Evolutionary conservation across 129 eudicot genomes (phyloP).

Genomic region (Centella asiatica): DNA sequence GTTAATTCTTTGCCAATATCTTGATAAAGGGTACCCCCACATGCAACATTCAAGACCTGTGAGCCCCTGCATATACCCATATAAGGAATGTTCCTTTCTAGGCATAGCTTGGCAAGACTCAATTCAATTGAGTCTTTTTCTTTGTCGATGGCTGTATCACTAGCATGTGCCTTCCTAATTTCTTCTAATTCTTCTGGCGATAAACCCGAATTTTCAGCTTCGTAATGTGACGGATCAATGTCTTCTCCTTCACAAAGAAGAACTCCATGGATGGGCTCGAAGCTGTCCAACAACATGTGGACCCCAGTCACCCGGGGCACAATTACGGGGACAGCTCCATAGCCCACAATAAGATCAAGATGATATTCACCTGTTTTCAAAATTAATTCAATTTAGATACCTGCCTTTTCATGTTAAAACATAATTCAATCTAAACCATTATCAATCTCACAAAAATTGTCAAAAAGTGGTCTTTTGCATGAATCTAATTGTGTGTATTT

Average conservation of each 20-base stretch:
- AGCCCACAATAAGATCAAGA: conserved; percentile 78
- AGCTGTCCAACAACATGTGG: conserved; percentile 64
- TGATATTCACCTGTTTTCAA: conserved; percentile 64
- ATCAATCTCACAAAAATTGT: too few species aligned
- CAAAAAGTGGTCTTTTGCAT: not conserved
- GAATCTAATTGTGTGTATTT: not conserved
- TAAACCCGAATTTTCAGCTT: conserved; percentile 32
- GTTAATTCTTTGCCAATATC: conserved; percentile 68
- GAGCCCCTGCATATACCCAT: conserved; percentile 93
- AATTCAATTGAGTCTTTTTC: conserved; percentile 85
- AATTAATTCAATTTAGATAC: not conserved
- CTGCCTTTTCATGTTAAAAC: too few species aligned
- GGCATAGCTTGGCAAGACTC: conserved; percentile 68
- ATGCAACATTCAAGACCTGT: conserved; percentile 81
- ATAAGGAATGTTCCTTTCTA: conserved; percentile 84
- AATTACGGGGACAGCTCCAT: conserved; percentile 92
- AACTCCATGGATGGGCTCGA: conserved; percentile 92
- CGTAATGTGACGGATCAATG: conserved; percentile 73
- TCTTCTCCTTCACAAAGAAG: conserved; percentile 98
- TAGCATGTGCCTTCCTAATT: conserved; percentile 47
- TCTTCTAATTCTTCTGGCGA: conserved; percentile 65
- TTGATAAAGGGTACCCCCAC: conserved; percentile 84
- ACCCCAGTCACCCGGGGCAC: conserved; percentile 86
- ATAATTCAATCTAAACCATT: too few species aligned
- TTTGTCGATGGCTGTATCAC: conserved; percentile 82